phyloP scores from a whole-genome alignment of 2,329 filamentous ascomycete genomes.

The Plenodomus lindquistii region DNA sequence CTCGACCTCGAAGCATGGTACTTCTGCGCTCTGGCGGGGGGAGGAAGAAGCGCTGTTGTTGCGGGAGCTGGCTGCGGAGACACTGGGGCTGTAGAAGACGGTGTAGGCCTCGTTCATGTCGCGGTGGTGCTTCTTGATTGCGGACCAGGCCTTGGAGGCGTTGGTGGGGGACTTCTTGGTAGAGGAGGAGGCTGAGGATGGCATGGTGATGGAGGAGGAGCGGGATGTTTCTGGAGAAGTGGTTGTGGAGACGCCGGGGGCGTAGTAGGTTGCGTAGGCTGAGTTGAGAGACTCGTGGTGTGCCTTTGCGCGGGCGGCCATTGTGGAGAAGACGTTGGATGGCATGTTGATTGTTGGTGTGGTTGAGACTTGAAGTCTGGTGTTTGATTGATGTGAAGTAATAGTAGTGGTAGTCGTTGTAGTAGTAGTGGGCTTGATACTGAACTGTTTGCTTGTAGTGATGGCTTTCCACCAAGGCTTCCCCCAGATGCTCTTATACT shows the following conservation, averaged over 20 bases:
- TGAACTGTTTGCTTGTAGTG: slow-evolving; percentile 11
- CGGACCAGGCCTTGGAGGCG: slow-evolving; percentile 29
- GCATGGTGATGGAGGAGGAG: slow-evolving; percentile 21
- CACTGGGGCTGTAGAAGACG: slow-evolving; percentile 28
- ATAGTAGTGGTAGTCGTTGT: not conserved
- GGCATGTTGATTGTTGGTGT: slow-evolving; percentile 22
- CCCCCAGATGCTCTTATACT: slow-evolving; percentile 17
- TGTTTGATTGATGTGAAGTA: slow-evolving; percentile 2
- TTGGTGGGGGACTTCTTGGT: slow-evolving; percentile 20
- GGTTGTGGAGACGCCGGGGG: slow-evolving; percentile 8
- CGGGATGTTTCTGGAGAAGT: slow-evolving; percentile 18
- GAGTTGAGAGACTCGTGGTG: slow-evolving; percentile 37
- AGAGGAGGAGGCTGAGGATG: slow-evolving; percentile 2
- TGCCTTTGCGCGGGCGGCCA: slow-evolving; percentile 29
- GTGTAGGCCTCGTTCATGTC: slow-evolving; percentile 35
- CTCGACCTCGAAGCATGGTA: slow-evolving; percentile 8
- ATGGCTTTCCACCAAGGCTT: slow-evolving; percentile 5
- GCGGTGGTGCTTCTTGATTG: slow-evolving; percentile 37
- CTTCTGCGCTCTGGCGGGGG: slow-evolving; percentile 21
- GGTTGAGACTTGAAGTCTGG: slow-evolving; percentile 6
- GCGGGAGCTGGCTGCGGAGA: slow-evolving; percentile 14
- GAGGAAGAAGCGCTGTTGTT: slow-evolving; percentile 8
- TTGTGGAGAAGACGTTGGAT: slow-evolving; percentile 27
- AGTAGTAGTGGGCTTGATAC: slow-evolving; percentile 3
- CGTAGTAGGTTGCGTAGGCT: slow-evolving; percentile 31